Base-by-base conservation (phyloP, 495 filamentous ascomycete genomes). In the Hypoxylon intermedium region DNA sequence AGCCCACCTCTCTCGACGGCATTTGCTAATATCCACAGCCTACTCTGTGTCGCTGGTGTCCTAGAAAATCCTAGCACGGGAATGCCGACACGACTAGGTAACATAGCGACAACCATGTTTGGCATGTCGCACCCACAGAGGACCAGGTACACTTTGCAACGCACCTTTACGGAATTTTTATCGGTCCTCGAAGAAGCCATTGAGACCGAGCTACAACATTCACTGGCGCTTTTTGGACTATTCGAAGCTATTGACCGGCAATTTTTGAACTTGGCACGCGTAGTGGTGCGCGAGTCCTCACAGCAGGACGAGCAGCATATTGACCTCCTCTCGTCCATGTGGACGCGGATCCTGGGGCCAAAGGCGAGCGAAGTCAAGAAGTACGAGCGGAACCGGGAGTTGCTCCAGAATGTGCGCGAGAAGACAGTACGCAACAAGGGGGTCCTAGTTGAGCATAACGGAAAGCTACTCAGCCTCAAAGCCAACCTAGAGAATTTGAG, bases 241-340 rank as follows among this genome's bases (percentile, higher is more conserved):
- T 97, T 96, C 73, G 91, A 95, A 58, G 82, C 85, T 47, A 91
- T 96, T 61, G 92, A 97, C 72, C 82, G 84, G 31, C 90, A 95
- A 66, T 96, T 97, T 76, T 78, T 89, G 37, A 96, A 94, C 67
- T 79, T 96, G 0, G 89, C 90, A 36, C 87, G 92, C 40, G 88
- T 87, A n/a, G 91, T 96, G 6, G 84, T 89, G 31, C 89, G 90
- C 69, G 92, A 97, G 67, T 82, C 84, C 15, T 88, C 89, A 58
- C 78, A 83, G 23, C 91, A 96, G 61, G 90, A 95, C 58, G 83
- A 86, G 3, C 81, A 85, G 11, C 89, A 96, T 67, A 84, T 80
- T 56, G 90, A 95, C 52, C 81, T 95, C 65, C 86, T 97, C 20
- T 85, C 85, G 11, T 90, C 88, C 0, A 82, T 97, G 1, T 97